These are phyloP conservation scores for Cicer cuneatum DNA, from an alignment of 306 rosid genomes.

Conservation along the genomic window DNA sequence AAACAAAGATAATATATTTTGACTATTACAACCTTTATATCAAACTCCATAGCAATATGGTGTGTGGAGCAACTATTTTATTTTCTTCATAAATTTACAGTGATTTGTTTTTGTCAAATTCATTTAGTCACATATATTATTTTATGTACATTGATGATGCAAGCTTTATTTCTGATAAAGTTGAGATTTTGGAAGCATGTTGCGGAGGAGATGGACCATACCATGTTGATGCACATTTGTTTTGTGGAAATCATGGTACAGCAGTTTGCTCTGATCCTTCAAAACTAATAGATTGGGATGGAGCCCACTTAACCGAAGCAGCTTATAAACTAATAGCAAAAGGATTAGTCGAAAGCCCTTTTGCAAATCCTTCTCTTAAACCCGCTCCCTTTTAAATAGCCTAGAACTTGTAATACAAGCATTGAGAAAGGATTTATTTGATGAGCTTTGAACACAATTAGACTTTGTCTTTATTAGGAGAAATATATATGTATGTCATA, in stretches of 20 bases:
- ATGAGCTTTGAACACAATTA: background rate
- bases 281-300: conserved; percentile 2
- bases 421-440: background rate
- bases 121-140: background rate
- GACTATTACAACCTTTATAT: conserved; percentile 55
- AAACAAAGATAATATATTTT: conserved; percentile 54
- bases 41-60: conserved; percentile 51
- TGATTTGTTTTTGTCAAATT: background rate
- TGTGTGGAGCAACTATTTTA: background rate
- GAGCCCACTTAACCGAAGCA: background rate
- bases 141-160: background rate
- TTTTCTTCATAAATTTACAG: background rate
- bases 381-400: background rate
- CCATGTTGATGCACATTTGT: background rate
- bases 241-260: background rate
- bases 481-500: background rate
- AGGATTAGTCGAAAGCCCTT: background rate
- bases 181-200: conserved; percentile 1
- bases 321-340: background rate
- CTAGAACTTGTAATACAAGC: background rate
- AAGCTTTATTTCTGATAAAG: background rate
- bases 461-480: background rate
- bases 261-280: background rate
- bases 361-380: background rate
- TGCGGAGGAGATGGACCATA: background rate